Evolutionary conservation across 108 stramenopile genomes (phyloP).

Genomic region (Discostella stelligeroides): DNA sequence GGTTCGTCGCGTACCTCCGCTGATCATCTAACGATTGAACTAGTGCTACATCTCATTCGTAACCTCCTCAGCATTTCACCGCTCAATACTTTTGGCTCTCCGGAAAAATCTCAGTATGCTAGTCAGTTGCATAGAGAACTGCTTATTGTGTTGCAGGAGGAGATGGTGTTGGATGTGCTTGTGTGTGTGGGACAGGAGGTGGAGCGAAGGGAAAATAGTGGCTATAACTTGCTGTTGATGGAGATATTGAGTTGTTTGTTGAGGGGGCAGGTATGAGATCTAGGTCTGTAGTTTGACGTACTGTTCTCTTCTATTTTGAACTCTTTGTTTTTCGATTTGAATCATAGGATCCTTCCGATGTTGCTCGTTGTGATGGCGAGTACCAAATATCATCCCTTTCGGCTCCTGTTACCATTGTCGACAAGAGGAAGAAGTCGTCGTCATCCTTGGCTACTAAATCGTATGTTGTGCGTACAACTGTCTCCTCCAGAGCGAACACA

Average conservation of each 20-base stretch:
- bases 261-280: conserved; percentile 48
- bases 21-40: conserved; percentile 86
- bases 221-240: conserved; percentile 88
- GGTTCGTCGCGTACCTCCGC: conserved; percentile 64
- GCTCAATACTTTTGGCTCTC: conserved; percentile 33
- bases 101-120: conserved; percentile 45
- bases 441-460: conserved; percentile 9
- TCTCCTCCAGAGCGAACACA: conserved; percentile 20
- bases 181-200: conserved; percentile 77
- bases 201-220: conserved; percentile 75
- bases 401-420: conserved; percentile 15
- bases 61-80: conserved; percentile 66
- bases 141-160: conserved; percentile 68
- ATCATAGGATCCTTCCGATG: conserved; percentile 42
- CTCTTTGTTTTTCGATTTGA: not conserved
- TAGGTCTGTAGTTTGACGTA: not conserved
- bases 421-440: conserved; percentile 5
- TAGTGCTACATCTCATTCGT: conserved; percentile 85
- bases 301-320: not conserved
- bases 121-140: conserved; percentile 72
- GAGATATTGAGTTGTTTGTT: conserved; percentile 80
- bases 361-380: conserved; percentile 27
- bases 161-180: conserved; percentile 84
- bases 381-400: conserved; percentile 3
- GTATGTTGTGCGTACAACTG: conserved; percentile 13